Evolutionary conservation across 441 rosid genomes (phyloP), one percentile per base, ranked within the genome.

Genomic region (Euphorbia schlechtendalii): DNA sequence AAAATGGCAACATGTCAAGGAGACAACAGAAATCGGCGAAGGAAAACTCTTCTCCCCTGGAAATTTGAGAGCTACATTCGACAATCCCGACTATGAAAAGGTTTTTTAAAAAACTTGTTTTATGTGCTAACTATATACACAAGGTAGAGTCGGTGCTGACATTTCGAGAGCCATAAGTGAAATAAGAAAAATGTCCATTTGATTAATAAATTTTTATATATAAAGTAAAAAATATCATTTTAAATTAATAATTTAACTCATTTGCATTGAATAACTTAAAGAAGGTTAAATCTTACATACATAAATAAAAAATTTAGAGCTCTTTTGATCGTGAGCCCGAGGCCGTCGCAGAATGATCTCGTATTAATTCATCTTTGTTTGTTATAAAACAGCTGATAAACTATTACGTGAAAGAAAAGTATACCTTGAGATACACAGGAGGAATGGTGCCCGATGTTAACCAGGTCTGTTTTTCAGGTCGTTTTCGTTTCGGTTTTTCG

Each of bases 381-480:
- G 21, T 70, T 24, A 30, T 32, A 24, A 43, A 56, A 71, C 86
- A 93, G 99, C 76, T 93, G 72, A 81, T 90, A 56, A 83, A 88
- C 76, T 90, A 84, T 81, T 93, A 88, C 56, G 87, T 93, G 34
- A 90, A 70, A 68, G 95, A 90, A 84, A 93, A 88, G 63, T 93
- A 88, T 87, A 93, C 99, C 48, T 78, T 93, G 77, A 74, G 97
- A 83, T 94, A 94, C 90, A 94, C 99, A 0, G 99, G 99, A 82
- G 99, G 99, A 81, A 94, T 94, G 97, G 99, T 94, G 59, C 99
- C 99, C 12, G 99, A 94, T 20, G 99, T 94, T 68, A 89, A 90
- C 79, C 99, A 90, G 96, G 99, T 85, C 3, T 2, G 24, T 27
- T n/a, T 51, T 51, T 1, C 25, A 8, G 7, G 2, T 15, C 21